These are phyloP conservation scores for Solanum hybrid DNA, from an alignment of 305 asterid species.

Conservation along the genomic window DNA sequence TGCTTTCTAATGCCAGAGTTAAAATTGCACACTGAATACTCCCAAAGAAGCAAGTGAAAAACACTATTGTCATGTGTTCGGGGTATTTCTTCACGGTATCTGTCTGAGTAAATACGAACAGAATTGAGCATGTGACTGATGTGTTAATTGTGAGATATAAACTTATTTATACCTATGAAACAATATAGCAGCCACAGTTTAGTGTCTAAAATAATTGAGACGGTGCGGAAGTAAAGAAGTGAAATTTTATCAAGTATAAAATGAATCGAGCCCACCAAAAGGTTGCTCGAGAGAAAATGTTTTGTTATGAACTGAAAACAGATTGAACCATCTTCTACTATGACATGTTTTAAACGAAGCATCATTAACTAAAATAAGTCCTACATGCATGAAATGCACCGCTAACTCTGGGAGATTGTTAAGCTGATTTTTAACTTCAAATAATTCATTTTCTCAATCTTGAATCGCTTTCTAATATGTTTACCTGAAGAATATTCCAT, in stretches of 20 bases:
- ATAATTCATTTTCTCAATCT: background rate
- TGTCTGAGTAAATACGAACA: slow-evolving; percentile 6
- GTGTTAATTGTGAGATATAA: background rate
- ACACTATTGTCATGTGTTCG: slow-evolving; percentile 21
- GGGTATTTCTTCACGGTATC: slow-evolving; percentile 18
- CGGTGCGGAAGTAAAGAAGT: background rate
- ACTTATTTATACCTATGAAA: background rate
- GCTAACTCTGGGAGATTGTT: background rate
- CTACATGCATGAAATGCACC: background rate
- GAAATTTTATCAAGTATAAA: background rate
- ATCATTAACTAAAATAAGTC: background rate
- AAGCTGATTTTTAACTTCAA: background rate
- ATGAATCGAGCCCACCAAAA: background rate
- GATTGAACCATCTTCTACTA: background rate
- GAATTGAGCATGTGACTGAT: background rate
- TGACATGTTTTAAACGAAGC: background rate
- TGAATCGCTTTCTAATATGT: background rate
- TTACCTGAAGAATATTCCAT: slow-evolving; percentile 30
- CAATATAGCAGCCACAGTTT: background rate
- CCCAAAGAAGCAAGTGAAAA: slow-evolving; percentile 21
- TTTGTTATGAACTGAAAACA: background rate
- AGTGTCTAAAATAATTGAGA: background rate
- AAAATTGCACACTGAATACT: slow-evolving; percentile 18
- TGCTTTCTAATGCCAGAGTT: slow-evolving; percentile 8
- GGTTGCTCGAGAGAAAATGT: background rate